Evolutionary conservation across 768 basidiomycete genomes (phyloP), one percentile per base, ranked within the genome.

Genomic region (Gloeophyllum trabeum): DNA sequence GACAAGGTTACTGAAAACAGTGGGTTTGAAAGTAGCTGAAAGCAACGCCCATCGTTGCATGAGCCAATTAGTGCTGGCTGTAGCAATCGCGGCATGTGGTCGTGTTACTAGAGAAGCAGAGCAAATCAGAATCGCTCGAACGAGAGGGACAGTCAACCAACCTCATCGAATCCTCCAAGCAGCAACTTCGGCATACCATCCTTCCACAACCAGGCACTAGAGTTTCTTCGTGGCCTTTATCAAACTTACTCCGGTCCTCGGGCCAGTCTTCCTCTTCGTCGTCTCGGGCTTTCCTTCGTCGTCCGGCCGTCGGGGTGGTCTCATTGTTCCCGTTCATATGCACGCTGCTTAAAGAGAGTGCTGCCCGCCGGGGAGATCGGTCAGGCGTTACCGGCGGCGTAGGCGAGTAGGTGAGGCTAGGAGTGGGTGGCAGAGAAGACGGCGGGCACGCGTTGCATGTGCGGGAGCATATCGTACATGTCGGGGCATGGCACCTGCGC

Each of bases 401-500:
- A 46, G 46, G 54, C 55, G 6, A 59, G 51, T 2, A 57, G 42
- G 24, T 60, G 54, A n/a, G 60, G 55, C 4, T 51, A 40, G 14
- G 61, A 55, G 24, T 51, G 53, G 20, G 61, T 63, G 65, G 59
- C 26, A 63, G 63, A 30, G 59, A 54, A 13, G 62, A 66, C 13
- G 59, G 54, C 3, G 47, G 54, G 39, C 48, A 54, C 25, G 62
- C 57, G 13, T 56, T 66, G 46, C 71, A 73, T 34, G 62, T 69
- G 24, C 70, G 62, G 16, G 70, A 61, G 45, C 71, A 73, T 21
- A 73, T 58, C 0, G 61, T 46, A 45, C 70, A 73, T 4, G 64
- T 66, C 5, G 61, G 55, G 3, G 59, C 51, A 2, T 56, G 50
- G 46, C 70, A 72, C 23, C 70, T 71, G 43, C n/a, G n/a, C n/a